Evolutionary conservation across 108 stramenopile genomes (phyloP), one percentile per base, ranked within the genome.

Genomic region (Stephanodiscus minutulus): DNA sequence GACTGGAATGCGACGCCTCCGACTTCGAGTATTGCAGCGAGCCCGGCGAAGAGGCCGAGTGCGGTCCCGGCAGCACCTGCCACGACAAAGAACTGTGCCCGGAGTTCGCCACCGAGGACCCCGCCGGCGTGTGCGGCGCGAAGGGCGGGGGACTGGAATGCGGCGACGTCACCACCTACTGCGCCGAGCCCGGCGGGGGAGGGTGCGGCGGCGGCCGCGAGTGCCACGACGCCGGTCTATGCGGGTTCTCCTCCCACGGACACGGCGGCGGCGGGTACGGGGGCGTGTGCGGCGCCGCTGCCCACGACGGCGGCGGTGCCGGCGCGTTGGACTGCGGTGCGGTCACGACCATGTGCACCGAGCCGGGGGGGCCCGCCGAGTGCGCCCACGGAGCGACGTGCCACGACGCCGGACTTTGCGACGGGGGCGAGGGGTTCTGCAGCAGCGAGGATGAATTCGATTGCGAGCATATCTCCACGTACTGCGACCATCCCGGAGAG

Each of bases 331-430:
- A 68, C 31, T 68, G 67, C 37, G 20, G 20, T 17, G 4, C 22
- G 36, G 55, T 68, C 8, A 57, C 53, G 25, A 68, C 67, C 18
- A 53, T 35, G 29, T 68, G 67, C 22, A 53, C 55, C 18, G 37
- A 56, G 15, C 29, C 50, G 24, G 49, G 39, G 5, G 17, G 2
- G 13, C 25, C 39, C 15, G 31, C 67, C 17, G 67, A 68, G 25
- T 68, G 67, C 46, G 49, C 67, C 17, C 4, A 52, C 28, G 67
- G 67, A 27, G 31, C 37, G 2, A 27, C 7, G 3, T 68, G 67
- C 39, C 31, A 44, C 22, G 18, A 29, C 0, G 15, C 25, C 3
- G 22, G 20, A 21, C 17, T 24, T 4, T 68, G 67, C 56, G 27
- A 64, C 17, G 44, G 24, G 8, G 63, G 41, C 6, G 12, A 17